A percentile compares a stretch with the other conserved stretches of the same genome.
Evolutionary conservation across 1,284 basidiomycete species (phyloP).

Genomic region (Pyrrhoderma lamaoense): DNA sequence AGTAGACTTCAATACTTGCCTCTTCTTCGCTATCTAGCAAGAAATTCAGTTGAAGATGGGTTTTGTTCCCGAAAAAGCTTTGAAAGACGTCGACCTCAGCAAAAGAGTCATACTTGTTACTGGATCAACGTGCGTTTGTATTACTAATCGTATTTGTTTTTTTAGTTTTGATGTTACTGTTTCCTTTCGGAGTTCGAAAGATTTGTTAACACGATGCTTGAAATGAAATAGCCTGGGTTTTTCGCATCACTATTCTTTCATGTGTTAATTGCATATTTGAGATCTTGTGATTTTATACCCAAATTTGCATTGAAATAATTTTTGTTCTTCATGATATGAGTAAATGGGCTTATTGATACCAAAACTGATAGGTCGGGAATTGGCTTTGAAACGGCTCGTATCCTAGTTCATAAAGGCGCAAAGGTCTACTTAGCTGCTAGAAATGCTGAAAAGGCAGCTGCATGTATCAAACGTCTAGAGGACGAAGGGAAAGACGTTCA

Average conservation of each 20-base stretch:
- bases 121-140: conserved; percentile 3
- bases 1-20: too few species aligned
- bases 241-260: too few species aligned
- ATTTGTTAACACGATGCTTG: too few species aligned
- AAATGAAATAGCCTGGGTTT: too few species aligned
- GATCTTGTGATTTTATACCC: too few species aligned
- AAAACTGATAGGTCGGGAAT: conserved; percentile 8
- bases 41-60: background rate
- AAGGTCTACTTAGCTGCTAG: conserved; percentile 36
- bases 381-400: conserved; percentile 15
- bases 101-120: conserved; percentile 2
- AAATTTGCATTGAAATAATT: too few species aligned
- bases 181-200: too few species aligned
- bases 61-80: conserved; percentile 4
- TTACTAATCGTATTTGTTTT: background rate
- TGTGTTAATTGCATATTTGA: too few species aligned
- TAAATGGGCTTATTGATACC: too few species aligned
- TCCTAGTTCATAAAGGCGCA: conserved; percentile 29
- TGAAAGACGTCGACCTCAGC: conserved; percentile 3
- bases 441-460: conserved; percentile 26
- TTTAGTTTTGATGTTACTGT: too few species aligned
- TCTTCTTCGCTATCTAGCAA: background rate
- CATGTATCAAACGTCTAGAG: conserved; percentile 31
- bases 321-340: too few species aligned
- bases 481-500: conserved; percentile 19